Evolutionary conservation across 495 filamentous ascomycete species (phyloP), one percentile per base, ranked within the genome.

Genomic region (Aspergillus biplanus): DNA sequence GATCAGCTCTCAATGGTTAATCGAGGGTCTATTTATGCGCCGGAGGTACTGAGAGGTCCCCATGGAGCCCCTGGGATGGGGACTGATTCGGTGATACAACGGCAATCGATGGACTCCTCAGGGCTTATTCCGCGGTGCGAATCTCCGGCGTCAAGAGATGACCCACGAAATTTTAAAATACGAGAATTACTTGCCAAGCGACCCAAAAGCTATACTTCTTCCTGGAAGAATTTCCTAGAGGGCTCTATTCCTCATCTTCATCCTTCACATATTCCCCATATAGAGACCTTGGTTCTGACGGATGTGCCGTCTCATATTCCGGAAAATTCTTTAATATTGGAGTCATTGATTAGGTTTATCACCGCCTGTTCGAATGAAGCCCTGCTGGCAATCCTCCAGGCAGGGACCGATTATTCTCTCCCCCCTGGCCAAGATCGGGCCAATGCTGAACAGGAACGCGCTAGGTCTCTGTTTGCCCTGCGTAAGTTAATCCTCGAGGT

Each of bases 281-380:
- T 86, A n/a, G 78, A 84, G 55, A 83, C 82, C 0, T 66, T 89
- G 15, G 78, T 84, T 0, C 65, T 89, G 61, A 88, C 85, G 11
- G 82, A 87, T 70, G 82, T 89, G 15, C 87, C 87, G 4, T 80
- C 81, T 6, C 78, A 81, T 56, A 78, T 84, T 7, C 65, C 73
- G 5, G 70, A 73, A 7, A 74, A 73, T 34, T 82, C 80, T 1
- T 70, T 78, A 6, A 73, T 83, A 1, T 47, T 83, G 5, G 63
- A 79, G 18, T 80, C 85, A 9, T 69, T 89, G 16, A 80, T 78
- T 9, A 70, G 78, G 18, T 89, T 87, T 65, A 85, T 89, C 58
- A 80, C 74, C 35, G 82, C 85, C 32, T 89, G 86, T 65, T 87
- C 85, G 33, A 78, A 84, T 37, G 86, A 89, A 73, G 71, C 78